phyloP scores from a whole-genome alignment of 2,329 filamentous ascomycete genomes.

The Trichoderma aggressivum region DNA sequence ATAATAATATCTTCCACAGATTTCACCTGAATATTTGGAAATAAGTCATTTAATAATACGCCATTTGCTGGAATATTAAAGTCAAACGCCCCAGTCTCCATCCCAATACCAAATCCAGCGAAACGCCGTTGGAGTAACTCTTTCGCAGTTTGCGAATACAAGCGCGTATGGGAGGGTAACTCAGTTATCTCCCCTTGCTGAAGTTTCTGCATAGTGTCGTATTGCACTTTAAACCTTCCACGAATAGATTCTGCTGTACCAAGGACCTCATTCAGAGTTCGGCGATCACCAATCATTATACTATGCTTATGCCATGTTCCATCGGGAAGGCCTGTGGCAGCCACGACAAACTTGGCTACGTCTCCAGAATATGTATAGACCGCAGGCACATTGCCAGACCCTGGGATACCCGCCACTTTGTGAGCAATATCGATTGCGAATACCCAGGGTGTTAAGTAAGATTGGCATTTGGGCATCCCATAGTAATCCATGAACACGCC shows the following conservation, averaged over 20 bases:
- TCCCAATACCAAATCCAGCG: neutral
- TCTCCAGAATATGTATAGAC: neutral
- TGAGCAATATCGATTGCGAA: neutral
- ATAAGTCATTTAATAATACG: neutral
- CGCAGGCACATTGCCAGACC: neutral
- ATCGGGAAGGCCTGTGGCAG: neutral
- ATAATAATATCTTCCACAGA: neutral
- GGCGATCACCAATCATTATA: neutral
- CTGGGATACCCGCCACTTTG: neutral
- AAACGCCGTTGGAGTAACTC: neutral
- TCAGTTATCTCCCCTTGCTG: neutral
- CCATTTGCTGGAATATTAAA: neutral
- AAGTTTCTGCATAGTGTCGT: neutral
- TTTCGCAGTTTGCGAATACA: neutral
- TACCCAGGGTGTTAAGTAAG: neutral
- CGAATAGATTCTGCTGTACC: neutral
- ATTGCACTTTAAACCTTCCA: neutral
- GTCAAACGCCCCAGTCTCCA: neutral
- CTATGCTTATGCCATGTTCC: neutral
- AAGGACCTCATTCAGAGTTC: neutral
- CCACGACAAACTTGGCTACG: neutral
- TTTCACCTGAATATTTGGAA: neutral
- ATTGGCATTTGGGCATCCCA: neutral
- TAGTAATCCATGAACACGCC: neutral
- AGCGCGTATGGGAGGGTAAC: neutral